Conservation (phyloP, 495 filamentous ascomycete species). For the Pseudoneurospora amorphoporcata region DNA sequence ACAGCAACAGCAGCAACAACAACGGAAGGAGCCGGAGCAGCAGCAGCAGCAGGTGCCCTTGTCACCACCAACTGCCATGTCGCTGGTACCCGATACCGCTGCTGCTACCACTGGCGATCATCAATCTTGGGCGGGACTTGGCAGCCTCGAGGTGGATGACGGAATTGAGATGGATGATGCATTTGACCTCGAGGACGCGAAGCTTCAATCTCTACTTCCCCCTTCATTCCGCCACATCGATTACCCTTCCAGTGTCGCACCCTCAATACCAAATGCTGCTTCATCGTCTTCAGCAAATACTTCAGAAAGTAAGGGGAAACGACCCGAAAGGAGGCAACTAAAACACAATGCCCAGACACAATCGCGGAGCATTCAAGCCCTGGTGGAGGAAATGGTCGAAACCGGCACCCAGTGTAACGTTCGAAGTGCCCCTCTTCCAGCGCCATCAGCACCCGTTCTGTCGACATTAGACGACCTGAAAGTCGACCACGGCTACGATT, state of each 20-base stretch:
- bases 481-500: constrained; percentile 1
- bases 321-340: background rate
- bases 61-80: background rate
- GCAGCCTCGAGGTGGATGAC: background rate
- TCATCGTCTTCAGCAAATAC: background rate
- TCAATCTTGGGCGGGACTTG: background rate
- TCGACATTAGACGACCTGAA: background rate
- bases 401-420: constrained; percentile 28
- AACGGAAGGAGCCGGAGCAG: background rate
- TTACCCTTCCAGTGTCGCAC: background rate
- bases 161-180: background rate
- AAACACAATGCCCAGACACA: constrained; percentile 7
- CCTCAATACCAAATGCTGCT: background rate
- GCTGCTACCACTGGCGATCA: background rate
- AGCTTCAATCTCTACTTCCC: background rate
- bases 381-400: constrained; percentile 27
- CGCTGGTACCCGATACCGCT: background rate
- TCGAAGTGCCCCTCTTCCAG: constrained; percentile 10
- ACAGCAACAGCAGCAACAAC: constrained; percentile 2
- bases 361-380: constrained; percentile 11
- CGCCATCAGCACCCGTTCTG: constrained; percentile 1
- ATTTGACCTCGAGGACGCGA: background rate
- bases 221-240: background rate
- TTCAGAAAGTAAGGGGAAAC: background rate
- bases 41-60: background rate